Conservation (phyloP, 2,329 filamentous ascomycete genomes). For the Pestalotiopsis sp. region DNA sequence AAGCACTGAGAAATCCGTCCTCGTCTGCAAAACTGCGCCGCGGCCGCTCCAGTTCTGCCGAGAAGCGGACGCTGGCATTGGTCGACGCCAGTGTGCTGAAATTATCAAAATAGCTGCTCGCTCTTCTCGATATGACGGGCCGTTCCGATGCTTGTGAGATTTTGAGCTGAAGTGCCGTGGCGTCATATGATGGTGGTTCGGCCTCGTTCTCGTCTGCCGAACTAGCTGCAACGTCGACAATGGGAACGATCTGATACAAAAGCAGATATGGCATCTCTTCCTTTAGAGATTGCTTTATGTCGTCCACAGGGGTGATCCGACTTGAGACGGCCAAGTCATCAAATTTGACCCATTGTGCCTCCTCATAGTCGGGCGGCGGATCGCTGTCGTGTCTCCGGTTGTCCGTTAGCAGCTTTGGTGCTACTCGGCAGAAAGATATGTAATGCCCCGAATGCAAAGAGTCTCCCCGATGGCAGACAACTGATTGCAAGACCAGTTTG, state of each 20-base stretch:
- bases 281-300: conserved; percentile 73
- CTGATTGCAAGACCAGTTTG: conserved; percentile 86
- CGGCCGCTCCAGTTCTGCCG: conserved; percentile 53
- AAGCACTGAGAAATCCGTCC: conserved; percentile 35
- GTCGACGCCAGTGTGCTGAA: conserved; percentile 32
- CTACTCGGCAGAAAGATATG: conserved; percentile 79
- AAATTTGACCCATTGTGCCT: conserved; percentile 85
- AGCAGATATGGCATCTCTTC: conserved; percentile 93
- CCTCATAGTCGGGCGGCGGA: conserved; percentile 66
- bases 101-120: conserved; percentile 49
- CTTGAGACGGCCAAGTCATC: conserved; percentile 76
- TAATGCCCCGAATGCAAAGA: conserved; percentile 91
- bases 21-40: conserved; percentile 51
- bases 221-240: conserved; percentile 65
- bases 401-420: conserved; percentile 61
- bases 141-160: conserved; percentile 28
- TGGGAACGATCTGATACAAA: conserved; percentile 93
- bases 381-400: conserved; percentile 58
- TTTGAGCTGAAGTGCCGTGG: conserved; percentile 47
- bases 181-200: conserved; percentile 62
- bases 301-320: conserved; percentile 75
- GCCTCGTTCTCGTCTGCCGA: conserved; percentile 48
- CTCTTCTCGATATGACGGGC: conserved; percentile 33
- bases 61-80: conserved; percentile 56
- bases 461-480: conserved; percentile 88